phyloP scores from a whole-genome alignment of 2,329 filamentous ascomycete genomes.

The Trichophyton simii region DNA sequence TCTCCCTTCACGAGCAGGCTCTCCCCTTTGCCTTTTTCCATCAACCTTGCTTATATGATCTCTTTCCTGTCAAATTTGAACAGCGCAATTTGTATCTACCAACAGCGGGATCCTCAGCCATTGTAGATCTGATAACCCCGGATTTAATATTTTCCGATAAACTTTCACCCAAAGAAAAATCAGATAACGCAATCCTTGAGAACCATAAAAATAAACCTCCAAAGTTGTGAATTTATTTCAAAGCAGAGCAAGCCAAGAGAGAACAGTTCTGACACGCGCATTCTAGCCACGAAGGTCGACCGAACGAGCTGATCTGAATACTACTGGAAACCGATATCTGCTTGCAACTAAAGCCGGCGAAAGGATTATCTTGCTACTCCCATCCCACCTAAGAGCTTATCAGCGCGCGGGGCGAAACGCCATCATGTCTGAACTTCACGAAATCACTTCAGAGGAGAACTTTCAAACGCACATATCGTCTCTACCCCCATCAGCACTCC shows the following conservation, averaged over 20 bases:
- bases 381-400: not conserved
- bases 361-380: not conserved
- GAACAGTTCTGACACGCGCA: not conserved
- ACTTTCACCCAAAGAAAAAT: constrained; percentile 1
- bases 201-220: constrained; percentile 6
- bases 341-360: not conserved
- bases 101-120: too few relatives aligned
- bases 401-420: not conserved
- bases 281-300: too few relatives aligned
- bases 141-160: not conserved
- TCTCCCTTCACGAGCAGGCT: not conserved
- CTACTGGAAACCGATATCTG: not conserved
- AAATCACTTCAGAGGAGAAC: constrained; percentile 60
- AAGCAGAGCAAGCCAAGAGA: not conserved
- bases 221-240: not conserved
- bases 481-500: constrained; percentile 56
- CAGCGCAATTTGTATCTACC: too few relatives aligned
- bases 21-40: not conserved
- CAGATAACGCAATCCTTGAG: constrained; percentile 10
- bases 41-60: too few relatives aligned
- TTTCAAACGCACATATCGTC: constrained; percentile 58
- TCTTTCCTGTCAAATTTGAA: too few relatives aligned
- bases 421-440: constrained; percentile 61
- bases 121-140: not conserved
- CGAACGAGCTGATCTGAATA: not conserved